Percentiles rank a stretch among this genome's conserved stretches.
phyloP scores from a whole-genome alignment of 2,329 filamentous ascomycete genomes.

The Talaromyces sp. region DNA sequence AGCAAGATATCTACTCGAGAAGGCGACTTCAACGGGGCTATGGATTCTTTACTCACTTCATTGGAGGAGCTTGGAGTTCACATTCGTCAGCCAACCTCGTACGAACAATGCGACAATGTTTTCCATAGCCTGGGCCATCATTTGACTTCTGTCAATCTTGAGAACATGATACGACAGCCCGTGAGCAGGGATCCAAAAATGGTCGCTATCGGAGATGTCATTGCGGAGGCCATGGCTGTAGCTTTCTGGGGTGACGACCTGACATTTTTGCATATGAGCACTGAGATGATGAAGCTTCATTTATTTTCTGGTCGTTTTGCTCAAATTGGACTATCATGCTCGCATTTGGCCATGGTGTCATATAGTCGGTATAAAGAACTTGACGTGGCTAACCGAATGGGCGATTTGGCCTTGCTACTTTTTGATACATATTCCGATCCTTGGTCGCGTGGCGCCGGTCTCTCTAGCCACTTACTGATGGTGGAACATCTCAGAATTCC shows the following conservation, averaged over 20 bases:
- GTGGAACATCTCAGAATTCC: conserved; percentile 57
- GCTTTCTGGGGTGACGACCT: conserved; percentile 58
- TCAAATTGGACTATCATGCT: conserved; percentile 56
- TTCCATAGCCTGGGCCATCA: conserved; percentile 62
- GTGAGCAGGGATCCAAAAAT: conserved; percentile 39
- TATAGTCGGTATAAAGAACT: conserved; percentile 56
- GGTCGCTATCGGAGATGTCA: conserved; percentile 49
- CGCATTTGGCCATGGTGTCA: conserved; percentile 54
- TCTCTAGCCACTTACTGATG: conserved; percentile 56
- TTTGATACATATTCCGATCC: conserved; percentile 49
- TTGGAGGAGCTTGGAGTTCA: conserved; percentile 64
- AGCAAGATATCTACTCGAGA: conserved; percentile 72
- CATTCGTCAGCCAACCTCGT: conserved; percentile 62
- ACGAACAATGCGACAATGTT: conserved; percentile 70
- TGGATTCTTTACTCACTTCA: conserved; percentile 66
- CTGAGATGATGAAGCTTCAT: conserved; percentile 55
- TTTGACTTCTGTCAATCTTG: conserved; percentile 55
- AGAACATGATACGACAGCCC: conserved; percentile 34
- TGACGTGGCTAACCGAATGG: conserved; percentile 51
- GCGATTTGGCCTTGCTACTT: conserved; percentile 49
- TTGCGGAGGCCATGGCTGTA: conserved; percentile 55
- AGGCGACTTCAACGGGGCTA: conserved; percentile 66
- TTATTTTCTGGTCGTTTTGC: conserved; percentile 52
- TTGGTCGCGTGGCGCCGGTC: conserved; percentile 53
- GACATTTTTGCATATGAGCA: conserved; percentile 55